Evolutionary conservation across 352 stramenopile genomes (phyloP).

Genomic region (Pythium phragmitis): DNA sequence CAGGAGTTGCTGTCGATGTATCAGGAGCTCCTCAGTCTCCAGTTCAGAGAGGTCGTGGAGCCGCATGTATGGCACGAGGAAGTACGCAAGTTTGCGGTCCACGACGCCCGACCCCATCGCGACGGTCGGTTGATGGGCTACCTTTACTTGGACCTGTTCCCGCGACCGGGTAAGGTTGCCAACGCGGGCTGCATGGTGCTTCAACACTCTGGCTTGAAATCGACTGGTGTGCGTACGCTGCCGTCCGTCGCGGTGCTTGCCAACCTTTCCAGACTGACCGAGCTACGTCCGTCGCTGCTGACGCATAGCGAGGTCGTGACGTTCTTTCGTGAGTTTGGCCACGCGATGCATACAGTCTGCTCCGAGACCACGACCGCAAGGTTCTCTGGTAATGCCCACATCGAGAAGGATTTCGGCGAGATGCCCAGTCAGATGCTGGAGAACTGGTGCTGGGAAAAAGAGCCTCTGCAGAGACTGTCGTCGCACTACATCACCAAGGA

Average conservation of each 20-base stretch:
- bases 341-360: slow-evolving; percentile 90
- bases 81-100: slow-evolving; percentile 87
- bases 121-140: slow-evolving; percentile 68
- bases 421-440: slow-evolving; percentile 91
- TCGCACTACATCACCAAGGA: slow-evolving; percentile 80
- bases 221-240: slow-evolving; percentile 45
- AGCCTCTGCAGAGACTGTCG: slow-evolving; percentile 77
- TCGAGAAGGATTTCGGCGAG: slow-evolving; percentile 90
- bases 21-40: slow-evolving; percentile 84
- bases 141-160: slow-evolving; percentile 91
- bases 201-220: slow-evolving; percentile 74
- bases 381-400: slow-evolving; percentile 68
- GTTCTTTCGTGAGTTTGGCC: slow-evolving; percentile 89
- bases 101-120: slow-evolving; percentile 59
- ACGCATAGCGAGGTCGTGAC: slow-evolving; percentile 86
- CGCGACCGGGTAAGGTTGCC: slow-evolving; percentile 82
- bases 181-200: slow-evolving; percentile 88
- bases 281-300: slow-evolving; percentile 74
- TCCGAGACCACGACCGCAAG: slow-evolving; percentile 73
- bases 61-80: slow-evolving; percentile 88
- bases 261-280: slow-evolving; percentile 84
- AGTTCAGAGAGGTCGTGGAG: slow-evolving; percentile 77
- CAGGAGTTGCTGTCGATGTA: slow-evolving; percentile 84
- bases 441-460: slow-evolving; percentile 91
- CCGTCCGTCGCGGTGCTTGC: slow-evolving; percentile 86